These are phyloP conservation scores for Artemisia annua DNA, from an alignment of 129 eudicot genomes.

Conservation along the genomic window DNA sequence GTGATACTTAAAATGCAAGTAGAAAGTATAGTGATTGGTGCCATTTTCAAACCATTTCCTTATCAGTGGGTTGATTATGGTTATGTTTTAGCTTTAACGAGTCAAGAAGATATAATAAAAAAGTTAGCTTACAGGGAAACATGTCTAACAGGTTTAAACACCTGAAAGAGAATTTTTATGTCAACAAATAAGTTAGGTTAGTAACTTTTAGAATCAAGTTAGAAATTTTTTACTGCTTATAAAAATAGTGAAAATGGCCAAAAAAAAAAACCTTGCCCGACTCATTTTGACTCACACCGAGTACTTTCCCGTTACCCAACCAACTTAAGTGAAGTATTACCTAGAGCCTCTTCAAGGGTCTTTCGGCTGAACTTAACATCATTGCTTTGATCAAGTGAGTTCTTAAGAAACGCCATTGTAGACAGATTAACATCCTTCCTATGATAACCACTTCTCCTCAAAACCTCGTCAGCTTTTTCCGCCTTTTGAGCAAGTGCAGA, in stretches of 20 bases:
- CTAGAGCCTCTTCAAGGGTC: slow-evolving; percentile 43
- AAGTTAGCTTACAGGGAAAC: not conserved
- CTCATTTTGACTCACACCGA: not conserved
- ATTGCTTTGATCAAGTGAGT: slow-evolving; percentile 27
- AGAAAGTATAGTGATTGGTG: not conserved
- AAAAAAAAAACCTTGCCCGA: no score
- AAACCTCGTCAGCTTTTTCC: slow-evolving; percentile 50
- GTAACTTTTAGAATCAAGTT: no score
- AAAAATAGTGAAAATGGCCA: no score
- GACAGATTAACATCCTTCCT: slow-evolving; percentile 23
- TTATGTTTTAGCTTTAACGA: not conserved
- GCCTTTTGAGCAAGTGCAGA: slow-evolving; percentile 53
- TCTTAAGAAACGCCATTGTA: slow-evolving; percentile 34
- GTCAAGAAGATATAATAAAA: not conserved
- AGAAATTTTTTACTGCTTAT: no score
- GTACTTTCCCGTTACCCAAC: not conserved
- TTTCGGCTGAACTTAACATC: slow-evolving; percentile 24
- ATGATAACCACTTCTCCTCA: slow-evolving; percentile 31
- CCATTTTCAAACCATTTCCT: not conserved
- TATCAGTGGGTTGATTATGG: not conserved
- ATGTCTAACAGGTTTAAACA: not conserved
- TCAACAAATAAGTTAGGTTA: no score
- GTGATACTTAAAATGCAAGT: not conserved
- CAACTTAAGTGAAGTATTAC: not conserved
- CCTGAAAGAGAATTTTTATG: no score